Conservation (phyloP, 192 early-diverging fungal genomes). For the Linnemannia zychae region DNA sequence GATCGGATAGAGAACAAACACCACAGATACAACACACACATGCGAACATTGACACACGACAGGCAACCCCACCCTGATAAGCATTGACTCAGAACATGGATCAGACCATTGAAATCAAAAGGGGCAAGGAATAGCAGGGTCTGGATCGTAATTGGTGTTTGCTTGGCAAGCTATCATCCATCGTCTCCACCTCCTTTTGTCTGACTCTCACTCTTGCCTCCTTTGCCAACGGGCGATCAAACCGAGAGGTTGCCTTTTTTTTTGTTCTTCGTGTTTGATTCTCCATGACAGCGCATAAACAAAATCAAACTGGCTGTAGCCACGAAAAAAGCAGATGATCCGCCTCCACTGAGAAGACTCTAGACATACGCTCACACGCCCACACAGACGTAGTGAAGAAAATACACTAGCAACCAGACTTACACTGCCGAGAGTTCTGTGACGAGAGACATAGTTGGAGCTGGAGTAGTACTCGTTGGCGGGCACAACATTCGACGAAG, state of each 20-base stretch:
- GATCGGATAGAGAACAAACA: background rate
- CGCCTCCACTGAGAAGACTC: too few species aligned
- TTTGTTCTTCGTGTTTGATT: background rate
- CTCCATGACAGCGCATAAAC: background rate
- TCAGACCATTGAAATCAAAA: background rate
- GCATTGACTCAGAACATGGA: constrained; percentile 6
- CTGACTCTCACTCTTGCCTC: background rate
- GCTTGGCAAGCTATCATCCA: background rate
- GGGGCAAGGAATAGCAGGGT: too few species aligned
- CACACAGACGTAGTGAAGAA: background rate
- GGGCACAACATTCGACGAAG: constrained; percentile 1
- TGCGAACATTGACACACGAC: background rate
- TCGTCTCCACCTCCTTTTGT: background rate
- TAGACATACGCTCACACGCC: too few species aligned
- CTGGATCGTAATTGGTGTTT: constrained; percentile 1
- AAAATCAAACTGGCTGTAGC: background rate
- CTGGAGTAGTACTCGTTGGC: constrained; percentile 50
- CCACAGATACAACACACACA: background rate
- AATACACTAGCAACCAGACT: constrained; percentile 8
- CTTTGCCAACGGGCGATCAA: background rate
- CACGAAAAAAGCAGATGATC: background rate
- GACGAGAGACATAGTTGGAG: constrained; percentile 43
- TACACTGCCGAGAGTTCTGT: constrained; percentile 43
- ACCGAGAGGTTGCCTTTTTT: background rate
- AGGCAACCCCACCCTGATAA: background rate